Evolutionary conservation across 306 rosid species (phyloP).

Genomic region (Fragaria vesca): DNA sequence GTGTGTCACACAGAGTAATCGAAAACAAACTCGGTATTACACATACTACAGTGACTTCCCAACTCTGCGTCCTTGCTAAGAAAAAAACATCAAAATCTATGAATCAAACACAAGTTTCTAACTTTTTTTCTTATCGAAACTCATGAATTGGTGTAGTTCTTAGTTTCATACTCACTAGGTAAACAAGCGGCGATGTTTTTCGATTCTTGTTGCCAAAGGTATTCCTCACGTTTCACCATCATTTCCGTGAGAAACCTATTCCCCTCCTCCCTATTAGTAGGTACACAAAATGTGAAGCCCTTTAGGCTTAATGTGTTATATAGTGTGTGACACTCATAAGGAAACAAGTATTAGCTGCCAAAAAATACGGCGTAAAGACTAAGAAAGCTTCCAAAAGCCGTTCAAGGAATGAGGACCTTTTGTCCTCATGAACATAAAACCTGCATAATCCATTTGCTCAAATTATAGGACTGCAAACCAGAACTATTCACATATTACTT

Average conservation of each 20-base stretch:
- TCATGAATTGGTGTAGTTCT: too few relatives aligned
- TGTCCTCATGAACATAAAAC: conserved; percentile 29
- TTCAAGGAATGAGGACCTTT: conserved; percentile 28
- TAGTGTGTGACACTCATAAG: not conserved
- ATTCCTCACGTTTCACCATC: not conserved
- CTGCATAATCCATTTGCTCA: not conserved
- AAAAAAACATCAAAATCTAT: not conserved
- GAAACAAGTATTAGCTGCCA: conserved; percentile 24
- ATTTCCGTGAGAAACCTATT: not conserved
- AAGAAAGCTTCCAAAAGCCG: not conserved
- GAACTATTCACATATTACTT: not conserved
- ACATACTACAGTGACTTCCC: not conserved
- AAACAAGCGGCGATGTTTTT: too few relatives aligned
- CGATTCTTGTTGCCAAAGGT: not conserved
- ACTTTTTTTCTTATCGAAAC: too few relatives aligned
- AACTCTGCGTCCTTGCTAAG: not conserved
- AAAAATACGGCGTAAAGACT: conserved; percentile 15
- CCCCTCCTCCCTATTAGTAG: not conserved
- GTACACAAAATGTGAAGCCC: not conserved
- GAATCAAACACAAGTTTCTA: not conserved
- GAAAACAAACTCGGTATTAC: too few relatives aligned
- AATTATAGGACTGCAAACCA: conserved; percentile 6
- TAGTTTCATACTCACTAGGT: too few relatives aligned
- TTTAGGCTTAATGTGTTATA: not conserved
- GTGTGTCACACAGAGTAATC: not conserved